These are phyloP conservation scores for Lignosus rhinocerotis DNA, from an alignment of 1,284 basidiomycete species.

Conservation along the genomic window DNA sequence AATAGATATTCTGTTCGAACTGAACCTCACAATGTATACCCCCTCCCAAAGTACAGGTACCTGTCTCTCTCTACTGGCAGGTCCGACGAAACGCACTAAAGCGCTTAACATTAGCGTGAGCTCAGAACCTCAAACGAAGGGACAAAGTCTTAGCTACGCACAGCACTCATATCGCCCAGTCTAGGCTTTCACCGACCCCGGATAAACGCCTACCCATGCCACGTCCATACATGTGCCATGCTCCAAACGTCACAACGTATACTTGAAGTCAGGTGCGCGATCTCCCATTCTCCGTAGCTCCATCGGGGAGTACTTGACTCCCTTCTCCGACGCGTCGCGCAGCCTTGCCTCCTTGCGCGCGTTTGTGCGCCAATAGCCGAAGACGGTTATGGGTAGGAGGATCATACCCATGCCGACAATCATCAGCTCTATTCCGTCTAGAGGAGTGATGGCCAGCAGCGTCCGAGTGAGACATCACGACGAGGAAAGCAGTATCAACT, in stretches of 20 bases:
- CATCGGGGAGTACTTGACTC: constrained; percentile 23
- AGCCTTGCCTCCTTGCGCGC: constrained; percentile 29
- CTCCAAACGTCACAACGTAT: constrained; percentile 48
- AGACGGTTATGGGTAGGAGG: constrained; percentile 46
- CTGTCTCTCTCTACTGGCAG: too few species aligned
- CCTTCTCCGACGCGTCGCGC: constrained; percentile 14
- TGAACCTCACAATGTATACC: too few species aligned
- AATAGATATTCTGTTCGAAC: too few species aligned
- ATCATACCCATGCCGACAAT: constrained; percentile 66
- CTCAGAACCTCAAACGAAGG: too few species aligned
- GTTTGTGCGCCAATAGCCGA: constrained; percentile 58
- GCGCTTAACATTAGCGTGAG: too few species aligned
- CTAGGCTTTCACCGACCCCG: too few species aligned
- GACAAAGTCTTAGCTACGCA: too few species aligned
- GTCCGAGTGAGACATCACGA: neutral
- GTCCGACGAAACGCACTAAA: too few species aligned
- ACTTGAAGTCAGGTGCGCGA: constrained; percentile 63
- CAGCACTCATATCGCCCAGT: too few species aligned
- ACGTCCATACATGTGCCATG: too few species aligned
- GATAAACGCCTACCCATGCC: too few species aligned
- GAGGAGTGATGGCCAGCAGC: constrained; percentile 46
- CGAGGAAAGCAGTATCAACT: constrained; percentile 24
- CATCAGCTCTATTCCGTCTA: constrained; percentile 65
- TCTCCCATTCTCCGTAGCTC: constrained; percentile 58
- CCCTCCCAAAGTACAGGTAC: too few species aligned